Base-by-base conservation (phyloP, 768 basidiomycete genomes). In the Crepidotus variabilis region DNA sequence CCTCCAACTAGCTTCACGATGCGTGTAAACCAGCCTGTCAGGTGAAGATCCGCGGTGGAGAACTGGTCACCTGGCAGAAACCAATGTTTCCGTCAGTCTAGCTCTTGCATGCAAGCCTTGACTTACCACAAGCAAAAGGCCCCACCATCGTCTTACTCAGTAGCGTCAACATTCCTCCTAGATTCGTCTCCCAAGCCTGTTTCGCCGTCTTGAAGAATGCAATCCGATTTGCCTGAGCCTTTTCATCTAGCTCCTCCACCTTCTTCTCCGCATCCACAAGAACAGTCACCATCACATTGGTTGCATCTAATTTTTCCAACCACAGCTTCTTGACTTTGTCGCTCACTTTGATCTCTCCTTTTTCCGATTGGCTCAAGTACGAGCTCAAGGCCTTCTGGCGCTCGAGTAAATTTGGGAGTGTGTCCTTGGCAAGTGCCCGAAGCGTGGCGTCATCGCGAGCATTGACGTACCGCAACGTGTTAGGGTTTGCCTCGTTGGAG, bases 1-100 rank as follows among this genome's bases (percentile, higher is more conserved):
- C 82, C 90, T 1, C 87, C 88, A 0, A 80, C 74, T 18, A 91
- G 73, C 50, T 63, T 67, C 20, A 85, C 80, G 3, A 92, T 61
- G 23, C 84, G 79, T 9, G 82, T 72, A 32, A 94, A 66, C 91
- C 90, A 95, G 23, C 83, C 84, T 8, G 83, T 85, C 18, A 93
- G 78, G 65, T 93, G 92, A 54, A 93, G 72, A 66, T 94, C 93
- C 13, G 87, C 89, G 48, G 92, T 71, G 6, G 87, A 91, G 62
- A 92, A 68, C 60, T 94, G 91, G 63, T 94, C 92, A 16, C 92
- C 92, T 90, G 54, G 32, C 23, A 51, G 55, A 18, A 34, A n/a
- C 35, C 47, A 50, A 51, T 61, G 20, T 18, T 54, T 18, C 23
- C 21, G 28, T 53, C 23, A 32, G 6, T 28, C 47, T 50, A 13